Evolutionary conservation across 2,329 filamentous ascomycete species (phyloP), one percentile per base, ranked within the genome.

Genomic region (Sporothrix phasma): DNA sequence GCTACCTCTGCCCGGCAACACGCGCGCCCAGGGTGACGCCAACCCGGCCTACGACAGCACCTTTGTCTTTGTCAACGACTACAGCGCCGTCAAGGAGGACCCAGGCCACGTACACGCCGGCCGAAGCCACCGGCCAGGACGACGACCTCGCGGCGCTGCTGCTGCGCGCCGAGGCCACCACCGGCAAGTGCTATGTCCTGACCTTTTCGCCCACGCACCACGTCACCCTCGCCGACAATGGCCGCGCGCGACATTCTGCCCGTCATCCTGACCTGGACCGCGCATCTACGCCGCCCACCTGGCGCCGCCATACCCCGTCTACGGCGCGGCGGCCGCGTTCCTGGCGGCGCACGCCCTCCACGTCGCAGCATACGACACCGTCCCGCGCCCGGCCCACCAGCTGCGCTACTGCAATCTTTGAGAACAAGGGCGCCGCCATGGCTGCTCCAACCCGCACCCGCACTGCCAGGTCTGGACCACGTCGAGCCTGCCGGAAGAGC

Each of bases 321-420:
- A 73, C 19, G 69, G 73, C 4, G 75, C 77, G 1, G 77, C 77
- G 1, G 69, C 71, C 0, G 70, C 74, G 22, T 73, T 79, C 5
- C 73, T 77, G 43, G 58, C 65, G n/a, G 61, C 61, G 5, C 70
- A 75, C 1, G n/a, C 70, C 79, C 73, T 65, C 41, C n/a, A 43
- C 72, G 2, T 72, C 73, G n/a, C n/a, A 11, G 69, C 72, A 4
- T 73, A 76, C 65, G 73, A 72, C 64, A 66, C 73, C 26, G 73
- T 82, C 19, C 69, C 77, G 7, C 76, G 77, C 31, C 88, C 91
- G 4, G 85, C 81, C 61, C 83, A 89, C 62, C 90, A 96, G 76
- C 91, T 96, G 71, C 85, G 89, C 62, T 97, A 96, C 77, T 99
- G 92, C 94, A 99, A 97, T 99, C 68, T 99, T 99, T 68, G 94